Base-by-base conservation (phyloP, 805 yeast genomes). In the Metschnikowia anglica region DNA sequence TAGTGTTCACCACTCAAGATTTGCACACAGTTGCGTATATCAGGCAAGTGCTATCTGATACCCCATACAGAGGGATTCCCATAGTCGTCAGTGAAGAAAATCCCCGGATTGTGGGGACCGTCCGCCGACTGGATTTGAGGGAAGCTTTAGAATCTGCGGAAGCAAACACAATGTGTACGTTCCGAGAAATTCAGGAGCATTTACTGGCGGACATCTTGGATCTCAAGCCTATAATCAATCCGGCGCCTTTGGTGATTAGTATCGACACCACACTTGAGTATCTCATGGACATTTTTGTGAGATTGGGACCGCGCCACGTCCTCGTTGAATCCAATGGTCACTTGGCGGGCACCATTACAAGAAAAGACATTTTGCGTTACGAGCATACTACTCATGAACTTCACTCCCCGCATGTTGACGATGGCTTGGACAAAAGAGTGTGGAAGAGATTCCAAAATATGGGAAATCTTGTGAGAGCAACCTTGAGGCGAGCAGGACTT, bases 331-430 rank as follows among this genome's bases (percentile, higher is more conserved):
- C 79, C 8, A 63, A 73, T 23, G 93, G 90, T 1, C 48, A 58
- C 2, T 57, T 88, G 13, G 73, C 72, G 12, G 99, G 99, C 0
- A 57, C 88, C n/a, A 66, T 95, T 1, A 88, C 96, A 0, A 74
- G 90, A 44, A 93, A 93, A 56, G 98, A 90, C 57, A 70, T 91
- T 13, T 62, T 90, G 39, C 72, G 82, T 47, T 88, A 77, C 54
- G 85, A 82, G 50, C 58, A 64, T 44, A 64, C 70, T 9, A 46
- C 49, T n/a, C 67, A 65, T 41, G 56, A 58, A 26, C 31, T 52
- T n/a, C 47, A 58, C 11, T 37, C 41, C 2, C 56, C 59, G 15
- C 36, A 36, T 1, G 45, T 37, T 24, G 53, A 53, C 11, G 59
- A 52, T 17, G 55, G 51, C 11, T 37, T 58, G 24, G 73, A 71